Percentiles rank a stretch among this genome's conserved stretches.
Conservation (phyloP, 192 early-diverging fungal genomes). For the Geosiphon pyriformis region DNA sequence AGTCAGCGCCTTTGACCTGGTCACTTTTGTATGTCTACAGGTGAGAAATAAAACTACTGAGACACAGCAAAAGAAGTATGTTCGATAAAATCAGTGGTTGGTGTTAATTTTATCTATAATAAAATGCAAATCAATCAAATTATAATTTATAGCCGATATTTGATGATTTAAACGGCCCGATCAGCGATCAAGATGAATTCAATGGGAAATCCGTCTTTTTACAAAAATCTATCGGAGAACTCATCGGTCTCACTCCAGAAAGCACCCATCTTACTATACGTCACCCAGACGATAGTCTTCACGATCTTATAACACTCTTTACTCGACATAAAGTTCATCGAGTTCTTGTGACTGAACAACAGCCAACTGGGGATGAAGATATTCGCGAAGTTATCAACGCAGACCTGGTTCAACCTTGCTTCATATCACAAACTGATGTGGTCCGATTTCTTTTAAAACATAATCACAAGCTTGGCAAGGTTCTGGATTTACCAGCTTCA, state of each 20-base stretch:
- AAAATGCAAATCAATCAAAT: not conserved
- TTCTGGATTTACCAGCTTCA: conserved; percentile 36
- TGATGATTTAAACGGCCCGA: not conserved
- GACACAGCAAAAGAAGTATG: not conserved
- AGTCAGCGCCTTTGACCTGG: conserved; percentile 45
- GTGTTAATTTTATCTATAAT: not conserved
- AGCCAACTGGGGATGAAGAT: conserved; percentile 17
- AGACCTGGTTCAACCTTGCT: conserved; percentile 22
- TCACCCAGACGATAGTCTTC: conserved; percentile 20
- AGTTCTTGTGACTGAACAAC: conserved; percentile 41
- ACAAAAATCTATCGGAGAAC: conserved; percentile 8
- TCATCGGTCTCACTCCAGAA: conserved; percentile 20
- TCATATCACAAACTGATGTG: conserved; percentile 52
- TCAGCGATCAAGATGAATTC: not conserved
- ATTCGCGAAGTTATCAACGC: conserved; percentile 21
- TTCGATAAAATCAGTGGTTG: not conserved
- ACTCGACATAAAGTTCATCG: conserved; percentile 41
- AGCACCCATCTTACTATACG: conserved; percentile 17
- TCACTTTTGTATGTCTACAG: conserved; percentile 37
- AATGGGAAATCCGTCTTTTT: conserved; percentile 10
- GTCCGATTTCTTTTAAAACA: conserved; percentile 42
- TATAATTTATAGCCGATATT: conserved; percentile 4
- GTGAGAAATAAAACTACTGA: conserved; percentile 3
- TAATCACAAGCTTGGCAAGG: conserved; percentile 47
- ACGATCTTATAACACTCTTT: conserved; percentile 30